Base-by-base conservation (phyloP, 495 filamentous ascomycete species). In the Pseudotulostoma volvatum region DNA sequence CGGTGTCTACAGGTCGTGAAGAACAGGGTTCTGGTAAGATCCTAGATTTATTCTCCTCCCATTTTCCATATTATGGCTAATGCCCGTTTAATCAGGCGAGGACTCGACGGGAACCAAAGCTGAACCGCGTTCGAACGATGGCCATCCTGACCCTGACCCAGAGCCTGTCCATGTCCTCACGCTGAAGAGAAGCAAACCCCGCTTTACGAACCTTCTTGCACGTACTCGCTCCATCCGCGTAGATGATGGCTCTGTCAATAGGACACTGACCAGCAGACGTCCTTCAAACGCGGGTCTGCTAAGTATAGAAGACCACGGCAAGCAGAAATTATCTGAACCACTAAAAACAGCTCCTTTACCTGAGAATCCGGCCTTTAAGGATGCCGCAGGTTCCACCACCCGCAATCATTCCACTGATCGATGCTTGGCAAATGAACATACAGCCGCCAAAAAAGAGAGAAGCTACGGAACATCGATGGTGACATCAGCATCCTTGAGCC, bases 371-470 rank as follows among this genome's bases (percentile, higher is more conserved):
- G 68, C 74, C 2, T 72, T 73, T 40, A 68, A 71, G 34, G 65
- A 75, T 13, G 73, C 76, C 56, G 77, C 80, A 63, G 67, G 61
- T 32, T 71, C 78, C 23, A 60, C 62, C 7, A 58, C 59, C 34
- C 69, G 77, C 32, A 76, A 72, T 38, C 71, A 73, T 38, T 79
- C 76, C 4, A 69, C 68, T 41, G 79, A 86, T 47, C 70, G 81
- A 30, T 63, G 60, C 13, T 40, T 50, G 5, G 60, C 67, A 30
- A 33, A 43, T 15, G 41, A 48, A 28, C 39, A 37, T 18, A 53
- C 43, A 25, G 56, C 51, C 36, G 41, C 57, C 38, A 60, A 60
- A 25, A 68, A 63, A 49, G 64, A 66, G 43, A 64, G 56, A 50
- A 65, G 54, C 47, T 59, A 68, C 35, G 49, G 69, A 57, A 43